Conservation (phyloP, 345 rosid species). For the Aquilaria malaccensis region DNA sequence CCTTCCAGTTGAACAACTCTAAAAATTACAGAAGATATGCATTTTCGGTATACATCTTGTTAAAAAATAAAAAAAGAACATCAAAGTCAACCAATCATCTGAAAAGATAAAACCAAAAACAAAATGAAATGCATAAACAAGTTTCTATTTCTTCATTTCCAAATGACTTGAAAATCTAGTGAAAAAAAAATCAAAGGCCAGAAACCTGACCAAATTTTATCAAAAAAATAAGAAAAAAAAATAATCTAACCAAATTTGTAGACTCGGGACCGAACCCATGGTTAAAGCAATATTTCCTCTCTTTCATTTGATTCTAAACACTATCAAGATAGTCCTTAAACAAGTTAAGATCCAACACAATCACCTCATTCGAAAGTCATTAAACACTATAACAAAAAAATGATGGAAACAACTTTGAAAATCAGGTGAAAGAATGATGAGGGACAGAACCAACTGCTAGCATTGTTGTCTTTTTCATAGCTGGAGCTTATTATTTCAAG, state of each 20-base stretch:
- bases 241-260: conserved; percentile 28
- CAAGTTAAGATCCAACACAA: conserved; percentile 77
- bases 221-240: no score
- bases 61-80: no score
- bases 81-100: neutral
- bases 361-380: conserved; percentile 49
- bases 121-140: neutral
- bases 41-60: conserved; percentile 59
- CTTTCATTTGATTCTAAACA: conserved; percentile 73
- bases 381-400: neutral
- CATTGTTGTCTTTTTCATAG: conserved; percentile 51
- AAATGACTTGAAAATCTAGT: neutral
- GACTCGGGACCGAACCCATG: conserved; percentile 65
- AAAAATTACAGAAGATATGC: conserved; percentile 62
- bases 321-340: conserved; percentile 82
- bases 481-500: conserved; percentile 48
- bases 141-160: no score
- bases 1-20: conserved; percentile 52
- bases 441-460: conserved; percentile 39
- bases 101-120: conserved; percentile 8
- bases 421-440: neutral
- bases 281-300: conserved; percentile 76
- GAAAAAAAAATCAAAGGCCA: neutral
- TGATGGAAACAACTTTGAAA: neutral
- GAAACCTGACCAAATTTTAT: conserved; percentile 21